phyloP scores from a whole-genome alignment of 805 yeast genomes.

The Suhomyces vadensis region DNA sequence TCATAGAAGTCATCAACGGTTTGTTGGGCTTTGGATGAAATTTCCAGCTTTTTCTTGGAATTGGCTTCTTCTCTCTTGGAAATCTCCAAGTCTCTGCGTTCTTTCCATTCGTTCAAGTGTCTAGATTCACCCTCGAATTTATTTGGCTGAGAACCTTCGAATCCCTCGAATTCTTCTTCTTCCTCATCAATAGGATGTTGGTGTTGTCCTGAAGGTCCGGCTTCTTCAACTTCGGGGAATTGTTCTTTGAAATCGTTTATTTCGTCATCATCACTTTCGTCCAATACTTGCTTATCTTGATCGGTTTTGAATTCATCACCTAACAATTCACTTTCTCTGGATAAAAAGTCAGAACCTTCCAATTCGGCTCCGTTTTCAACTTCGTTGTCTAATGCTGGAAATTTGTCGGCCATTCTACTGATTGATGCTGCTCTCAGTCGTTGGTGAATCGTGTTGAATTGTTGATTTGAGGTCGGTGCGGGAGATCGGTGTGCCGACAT shows the following conservation, averaged over 20 bases:
- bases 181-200: conserved; percentile 23
- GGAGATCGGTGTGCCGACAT: too few species aligned
- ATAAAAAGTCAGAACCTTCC: conserved; percentile 57
- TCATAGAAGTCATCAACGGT: conserved; percentile 91
- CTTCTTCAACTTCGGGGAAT: conserved; percentile 57
- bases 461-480: neutral
- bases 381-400: conserved; percentile 59
- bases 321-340: conserved; percentile 65
- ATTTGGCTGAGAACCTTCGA: conserved; percentile 16
- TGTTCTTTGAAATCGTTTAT: conserved; percentile 64
- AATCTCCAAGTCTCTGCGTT: conserved; percentile 76
- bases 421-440: neutral
- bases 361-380: conserved; percentile 26
- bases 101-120: conserved; percentile 69
- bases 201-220: conserved; percentile 19
- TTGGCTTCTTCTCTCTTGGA: conserved; percentile 75
- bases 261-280: conserved; percentile 40
- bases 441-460: conserved; percentile 7
- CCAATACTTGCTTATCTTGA: conserved; percentile 52
- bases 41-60: conserved; percentile 59
- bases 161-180: conserved; percentile 45
- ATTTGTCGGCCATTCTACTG: conserved; percentile 67
- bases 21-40: conserved; percentile 73
- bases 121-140: conserved; percentile 49
- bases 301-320: conserved; percentile 75